Evolutionary conservation across 1,284 basidiomycete genomes (phyloP), one percentile per base, ranked within the genome.

Genomic region (Cutaneotrichosporon sp.): DNA sequence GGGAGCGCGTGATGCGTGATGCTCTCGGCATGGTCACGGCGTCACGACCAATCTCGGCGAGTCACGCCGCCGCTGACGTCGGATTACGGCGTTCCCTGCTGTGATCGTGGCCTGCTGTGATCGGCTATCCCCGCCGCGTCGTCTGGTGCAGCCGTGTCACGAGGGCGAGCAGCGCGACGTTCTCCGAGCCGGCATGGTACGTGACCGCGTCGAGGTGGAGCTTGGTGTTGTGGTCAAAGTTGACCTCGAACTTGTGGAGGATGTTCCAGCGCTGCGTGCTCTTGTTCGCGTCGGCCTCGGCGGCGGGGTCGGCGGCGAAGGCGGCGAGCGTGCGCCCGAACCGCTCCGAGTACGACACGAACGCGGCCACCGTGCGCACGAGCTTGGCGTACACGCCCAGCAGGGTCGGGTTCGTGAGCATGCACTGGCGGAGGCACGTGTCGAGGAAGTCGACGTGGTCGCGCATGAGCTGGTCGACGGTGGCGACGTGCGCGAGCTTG

Each of bases 381-480:
- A 93, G 83, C 66, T 87, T 87, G 53, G 90, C 90, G 73, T 90
- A 92, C 1, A 90, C 88, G 80, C 85, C 86, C n/a, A 97, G 84
- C 51, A 97, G 80, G 76, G 91, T 94, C 25, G 89, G 87, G 69
- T 91, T 94, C 49, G 95, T 97, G 77, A 97, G 81, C 90, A 95
- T 95, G 75, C 92, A 95, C 82, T 95, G 92, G 79, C 95, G 95
- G 75, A 95, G 80, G 77, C 94, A 97, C 1, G 92, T 94, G 81
- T 97, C 92, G 78, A 97, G 81, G 74, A 97, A 97, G 79, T 95
- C 92, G 49, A 94, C 89, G 79, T 97, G 94, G 74, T 95, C 92
- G 59, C 87, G 83, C 75, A 97, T 75, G 22, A 97, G 83, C 75
- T 95, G 90, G 78, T 97, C 95, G 51, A 97, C 94, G 4, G 93